Evolutionary conservation across 1,139 yeast genomes (phyloP).

Genomic region (Geotrichum australiense): DNA sequence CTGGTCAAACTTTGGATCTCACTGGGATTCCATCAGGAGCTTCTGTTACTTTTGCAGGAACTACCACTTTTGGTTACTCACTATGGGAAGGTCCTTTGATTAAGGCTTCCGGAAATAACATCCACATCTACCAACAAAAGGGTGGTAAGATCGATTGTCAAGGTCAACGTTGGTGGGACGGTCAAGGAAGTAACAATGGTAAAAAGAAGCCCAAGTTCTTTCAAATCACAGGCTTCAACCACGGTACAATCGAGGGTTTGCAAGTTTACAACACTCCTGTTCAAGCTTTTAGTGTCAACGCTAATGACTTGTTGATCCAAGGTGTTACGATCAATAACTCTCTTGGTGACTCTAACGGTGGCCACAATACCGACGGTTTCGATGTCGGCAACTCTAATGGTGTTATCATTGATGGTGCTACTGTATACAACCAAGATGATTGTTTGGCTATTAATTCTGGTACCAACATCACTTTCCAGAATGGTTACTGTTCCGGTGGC

Average conservation of each 20-base stretch:
- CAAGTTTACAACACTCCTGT: conserved; percentile 12
- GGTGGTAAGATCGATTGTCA: conserved; percentile 9
- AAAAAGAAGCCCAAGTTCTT: conserved; percentile 12
- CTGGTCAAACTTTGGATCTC: conserved; percentile 9
- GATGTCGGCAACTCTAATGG: conserved; percentile 5
- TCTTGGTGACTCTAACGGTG: conserved; percentile 4
- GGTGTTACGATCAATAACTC: conserved; percentile 7
- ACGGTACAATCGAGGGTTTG: conserved; percentile 7
- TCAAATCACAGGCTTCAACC: neutral
- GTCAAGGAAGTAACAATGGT: conserved; percentile 4
- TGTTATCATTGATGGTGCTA: conserved; percentile 7
- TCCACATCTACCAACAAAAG: conserved; percentile 7
- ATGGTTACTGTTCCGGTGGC: conserved; percentile 14
- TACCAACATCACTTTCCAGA: conserved; percentile 1
- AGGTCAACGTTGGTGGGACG: conserved; percentile 13
- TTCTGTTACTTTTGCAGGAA: conserved; percentile 9
- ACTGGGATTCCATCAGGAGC: conserved; percentile 6
- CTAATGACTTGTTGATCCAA: conserved; percentile 3
- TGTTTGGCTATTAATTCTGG: conserved; percentile 12
- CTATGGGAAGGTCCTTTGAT: conserved; percentile 11
- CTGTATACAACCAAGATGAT: conserved; percentile 12
- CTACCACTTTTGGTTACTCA: conserved; percentile 8
- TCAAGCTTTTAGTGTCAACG: conserved; percentile 9
- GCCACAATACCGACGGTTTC: conserved; percentile 12
- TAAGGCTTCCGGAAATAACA: conserved; percentile 7